Base-by-base conservation (phyloP, 2,329 filamentous ascomycete genomes). In the Trichothecium sympodiale region DNA sequence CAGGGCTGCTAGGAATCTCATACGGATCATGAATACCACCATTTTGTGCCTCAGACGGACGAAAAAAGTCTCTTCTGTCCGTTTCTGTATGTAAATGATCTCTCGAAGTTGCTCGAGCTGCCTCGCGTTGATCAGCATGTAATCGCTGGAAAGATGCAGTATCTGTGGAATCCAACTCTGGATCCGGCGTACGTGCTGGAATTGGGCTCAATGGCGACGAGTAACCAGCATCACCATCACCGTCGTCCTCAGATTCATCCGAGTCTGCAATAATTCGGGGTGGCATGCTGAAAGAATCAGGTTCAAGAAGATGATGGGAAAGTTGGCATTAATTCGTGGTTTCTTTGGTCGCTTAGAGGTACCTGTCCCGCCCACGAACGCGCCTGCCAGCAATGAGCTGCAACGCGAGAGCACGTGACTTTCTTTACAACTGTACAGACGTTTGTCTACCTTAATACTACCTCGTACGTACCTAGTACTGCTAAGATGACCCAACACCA, bases 1-100 rank as follows among this genome's bases (percentile, higher is more conserved):
- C 56, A 5, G 62, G 57, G 31, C 64, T 68, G 41, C 57, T 62
- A 0, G 64, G 64, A 4, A 70, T 55, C 27, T 65, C 64, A 59
- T 64, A 69, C 7, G 50, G 46, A 35, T 65, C 61, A 17, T 43
- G 46, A 23, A 38, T 45, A 35, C 41, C 34, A 23, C 42, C 20
- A 38, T 38, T 42, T 36, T 40, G 43, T 51, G 38, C 31, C 13
- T 26, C 25, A 26, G 29, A 10, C 12, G 10, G 20, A n/a, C 14
- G 6, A 13, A 35, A 27, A 18, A 14, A 17, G 14, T 38, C 16
- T n/a, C 20, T 16, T n/a, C 9, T n/a, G 7, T 29, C 14, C 20
- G 29, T 18, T 17, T 28, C 23, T 16, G 16, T 16, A 4, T 14
- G 12, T n/a, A 4, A 15, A 26, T 31, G 31, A 28, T 14, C 28